A percentile compares a stretch with the other conserved stretches of the same genome.
Evolutionary conservation across 2,329 filamentous ascomycete genomes (phyloP).

Genomic region (Lasiodiplodia sp.): DNA sequence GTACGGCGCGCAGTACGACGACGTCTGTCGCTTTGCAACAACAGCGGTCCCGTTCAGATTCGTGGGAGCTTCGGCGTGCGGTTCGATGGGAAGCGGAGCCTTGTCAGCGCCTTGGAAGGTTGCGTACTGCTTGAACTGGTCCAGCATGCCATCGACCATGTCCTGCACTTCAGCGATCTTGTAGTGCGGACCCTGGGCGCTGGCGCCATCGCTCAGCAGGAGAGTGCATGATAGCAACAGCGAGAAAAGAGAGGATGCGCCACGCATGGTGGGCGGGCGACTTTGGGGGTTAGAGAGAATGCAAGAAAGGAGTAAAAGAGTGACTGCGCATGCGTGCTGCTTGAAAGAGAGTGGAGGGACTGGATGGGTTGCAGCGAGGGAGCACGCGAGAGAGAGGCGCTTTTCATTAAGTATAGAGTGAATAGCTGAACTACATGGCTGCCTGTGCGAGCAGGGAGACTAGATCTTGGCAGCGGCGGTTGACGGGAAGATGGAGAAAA

Average conservation of each 20-base stretch:
- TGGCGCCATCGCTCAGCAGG: neutral
- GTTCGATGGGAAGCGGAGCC: neutral
- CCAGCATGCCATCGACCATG: constrained; percentile 19
- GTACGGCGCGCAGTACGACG: constrained; percentile 40
- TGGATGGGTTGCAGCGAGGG: neutral
- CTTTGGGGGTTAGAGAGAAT: neutral
- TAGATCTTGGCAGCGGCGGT: neutral
- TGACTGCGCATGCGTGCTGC: neutral
- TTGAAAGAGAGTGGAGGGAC: neutral
- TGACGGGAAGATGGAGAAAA: neutral
- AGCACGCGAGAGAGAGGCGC: neutral
- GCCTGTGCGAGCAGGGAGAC: neutral
- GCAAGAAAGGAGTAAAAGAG: neutral
- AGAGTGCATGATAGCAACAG: neutral
- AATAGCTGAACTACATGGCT: neutral
- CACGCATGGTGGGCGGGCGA: constrained; percentile 13
- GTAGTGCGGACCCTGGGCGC: constrained; percentile 20
- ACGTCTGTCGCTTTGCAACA: neutral
- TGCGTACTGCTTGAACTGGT: constrained; percentile 13
- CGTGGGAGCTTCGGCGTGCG: constrained; percentile 5
- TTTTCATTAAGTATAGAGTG: neutral
- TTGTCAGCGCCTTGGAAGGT: constrained; percentile 5
- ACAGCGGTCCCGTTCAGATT: neutral
- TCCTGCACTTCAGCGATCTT: constrained; percentile 22
- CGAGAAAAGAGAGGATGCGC: constrained; percentile 16